Evolutionary conservation across 164 flowering plant species (phyloP).

Genomic region (Sextonia rubra): DNA sequence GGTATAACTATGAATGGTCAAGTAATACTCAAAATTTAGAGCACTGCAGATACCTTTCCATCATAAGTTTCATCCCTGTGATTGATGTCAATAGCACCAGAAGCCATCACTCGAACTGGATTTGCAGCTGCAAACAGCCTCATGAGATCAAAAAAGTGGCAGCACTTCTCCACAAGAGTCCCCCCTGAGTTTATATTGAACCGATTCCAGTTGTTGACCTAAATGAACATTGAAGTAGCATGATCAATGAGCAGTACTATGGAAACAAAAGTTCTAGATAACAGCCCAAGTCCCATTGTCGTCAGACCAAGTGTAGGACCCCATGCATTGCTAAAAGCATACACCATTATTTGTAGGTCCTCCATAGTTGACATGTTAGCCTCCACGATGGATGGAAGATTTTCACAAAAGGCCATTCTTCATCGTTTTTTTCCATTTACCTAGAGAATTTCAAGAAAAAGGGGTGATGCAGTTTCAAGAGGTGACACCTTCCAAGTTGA

Average conservation of each 20-base stretch:
- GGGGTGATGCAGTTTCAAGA: background rate
- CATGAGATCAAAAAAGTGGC: conserved; percentile 98
- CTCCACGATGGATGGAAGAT: background rate
- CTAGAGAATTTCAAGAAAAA: background rate
- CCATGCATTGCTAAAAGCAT: background rate
- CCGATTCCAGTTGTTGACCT: conserved; percentile 95
- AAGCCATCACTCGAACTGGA: conserved; percentile 96
- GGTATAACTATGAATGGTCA: background rate
- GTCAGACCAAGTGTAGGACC: background rate
- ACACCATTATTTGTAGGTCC: background rate
- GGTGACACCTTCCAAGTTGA: too few species aligned
- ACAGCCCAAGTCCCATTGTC: background rate
- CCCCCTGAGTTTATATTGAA: conserved; percentile 90
- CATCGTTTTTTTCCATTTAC: background rate
- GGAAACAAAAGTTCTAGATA: background rate
- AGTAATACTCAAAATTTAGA: background rate
- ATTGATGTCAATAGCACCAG: conserved; percentile 92
- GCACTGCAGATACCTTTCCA: conserved; percentile 53
- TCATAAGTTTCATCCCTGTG: conserved; percentile 95
- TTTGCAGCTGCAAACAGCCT: conserved; percentile 78
- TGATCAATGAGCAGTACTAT: background rate
- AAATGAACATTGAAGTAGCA: conserved; percentile 9
- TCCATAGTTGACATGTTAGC: background rate
- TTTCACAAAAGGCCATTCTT: background rate
- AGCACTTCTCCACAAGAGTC: conserved; percentile 96